These are phyloP conservation scores for Helicostylum pulchrum DNA, from an alignment of 192 early-diverging fungal genomes.

Conservation along the genomic window DNA sequence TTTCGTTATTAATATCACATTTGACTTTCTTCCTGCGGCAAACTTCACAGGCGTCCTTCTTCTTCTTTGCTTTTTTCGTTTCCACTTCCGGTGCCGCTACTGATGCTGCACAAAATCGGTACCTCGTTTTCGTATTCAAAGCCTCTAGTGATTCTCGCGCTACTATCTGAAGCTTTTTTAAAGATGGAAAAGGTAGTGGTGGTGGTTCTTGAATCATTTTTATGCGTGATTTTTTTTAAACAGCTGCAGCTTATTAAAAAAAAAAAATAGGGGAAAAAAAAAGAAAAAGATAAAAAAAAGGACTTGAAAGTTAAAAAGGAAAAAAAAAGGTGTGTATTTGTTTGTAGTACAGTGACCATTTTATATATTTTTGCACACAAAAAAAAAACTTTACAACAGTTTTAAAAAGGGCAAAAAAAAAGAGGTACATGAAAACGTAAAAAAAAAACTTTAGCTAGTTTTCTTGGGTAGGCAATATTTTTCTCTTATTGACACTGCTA, in stretches of 20 bases:
- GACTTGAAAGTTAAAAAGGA: not conserved
- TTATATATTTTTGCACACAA: no score
- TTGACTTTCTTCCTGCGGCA: constrained; percentile 7
- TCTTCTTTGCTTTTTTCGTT: not conserved
- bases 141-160: not conserved
- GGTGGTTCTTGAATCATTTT: constrained; percentile 14
- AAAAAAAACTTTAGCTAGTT: no score
- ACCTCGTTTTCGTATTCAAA: not conserved
- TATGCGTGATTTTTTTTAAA: not conserved
- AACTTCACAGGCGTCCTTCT: not conserved
- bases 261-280: not conserved
- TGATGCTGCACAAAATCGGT: not conserved
- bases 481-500: no score
- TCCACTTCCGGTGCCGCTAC: not conserved
- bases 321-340: no score
- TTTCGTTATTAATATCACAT: not conserved
- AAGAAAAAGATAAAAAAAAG: not conserved
- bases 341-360: no score
- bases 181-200: constrained; percentile 18
- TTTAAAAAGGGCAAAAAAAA: no score
- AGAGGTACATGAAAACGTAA: not conserved
- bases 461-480: no score
- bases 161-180: constrained; percentile 8
- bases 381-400: no score
- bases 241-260: not conserved